phyloP scores from a whole-genome alignment of 2,329 filamentous ascomycete genomes.

The Ceratocystis alfenasii region DNA sequence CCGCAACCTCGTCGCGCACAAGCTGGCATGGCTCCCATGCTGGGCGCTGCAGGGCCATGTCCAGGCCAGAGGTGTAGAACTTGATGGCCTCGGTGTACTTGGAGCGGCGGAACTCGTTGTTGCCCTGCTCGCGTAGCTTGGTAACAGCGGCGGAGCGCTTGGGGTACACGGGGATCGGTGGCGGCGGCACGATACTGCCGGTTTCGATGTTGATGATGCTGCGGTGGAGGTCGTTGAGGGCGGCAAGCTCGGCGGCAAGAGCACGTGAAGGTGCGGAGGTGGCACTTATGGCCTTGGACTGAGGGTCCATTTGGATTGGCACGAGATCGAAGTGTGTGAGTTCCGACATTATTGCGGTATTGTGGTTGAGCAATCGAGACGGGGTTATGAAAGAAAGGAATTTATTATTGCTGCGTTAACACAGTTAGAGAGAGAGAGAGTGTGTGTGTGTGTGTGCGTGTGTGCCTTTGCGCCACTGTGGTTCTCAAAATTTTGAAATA shows the following conservation, averaged over 20 bases:
- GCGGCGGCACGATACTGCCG: conserved; percentile 59
- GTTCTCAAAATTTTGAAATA: not conserved
- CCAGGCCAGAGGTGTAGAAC: conserved; percentile 73
- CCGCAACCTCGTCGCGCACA: conserved; percentile 71
- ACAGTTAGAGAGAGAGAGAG: not conserved
- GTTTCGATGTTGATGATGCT: conserved; percentile 52
- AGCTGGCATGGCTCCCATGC: conserved; percentile 78
- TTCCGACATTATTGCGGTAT: conserved; percentile 39
- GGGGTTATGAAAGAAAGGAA: not conserved
- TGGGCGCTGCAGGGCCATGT: conserved; percentile 75
- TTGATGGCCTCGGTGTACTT: conserved; percentile 63
- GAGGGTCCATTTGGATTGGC: conserved; percentile 68
- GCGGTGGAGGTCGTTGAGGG: conserved; percentile 70
- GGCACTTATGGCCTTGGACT: conserved; percentile 60
- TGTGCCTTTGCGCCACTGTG: no score
- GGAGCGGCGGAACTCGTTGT: conserved; percentile 68
- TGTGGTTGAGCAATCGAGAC: not conserved
- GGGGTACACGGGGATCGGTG: conserved; percentile 82
- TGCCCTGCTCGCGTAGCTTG: conserved; percentile 84
- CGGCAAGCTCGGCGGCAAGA: conserved; percentile 52
- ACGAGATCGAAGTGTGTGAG: conserved; percentile 68
- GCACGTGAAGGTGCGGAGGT: conserved; percentile 36
- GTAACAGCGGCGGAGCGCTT: conserved; percentile 78
- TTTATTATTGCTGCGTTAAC: no score
- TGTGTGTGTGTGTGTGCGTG: not conserved